These are phyloP conservation scores for Suillus fuscotomentosus DNA, from an alignment of 768 basidiomycete genomes.

Conservation along the genomic window DNA sequence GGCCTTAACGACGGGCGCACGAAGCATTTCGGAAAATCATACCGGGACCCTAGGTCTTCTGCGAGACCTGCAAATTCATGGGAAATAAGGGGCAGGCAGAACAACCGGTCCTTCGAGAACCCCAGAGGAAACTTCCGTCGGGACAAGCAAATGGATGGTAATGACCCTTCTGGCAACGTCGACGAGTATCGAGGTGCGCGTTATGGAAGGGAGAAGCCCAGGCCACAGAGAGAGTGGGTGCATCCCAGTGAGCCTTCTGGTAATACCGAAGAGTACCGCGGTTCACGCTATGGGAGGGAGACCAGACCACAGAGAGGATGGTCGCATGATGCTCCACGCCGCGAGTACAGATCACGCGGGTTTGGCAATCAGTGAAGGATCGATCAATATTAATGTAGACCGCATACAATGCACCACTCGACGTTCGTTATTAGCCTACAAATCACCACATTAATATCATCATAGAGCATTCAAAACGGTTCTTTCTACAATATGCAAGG, in stretches of 20 bases:
- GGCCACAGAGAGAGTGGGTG: neutral
- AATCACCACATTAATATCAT: neutral
- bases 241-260: constrained; percentile 1
- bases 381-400: neutral
- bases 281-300: constrained; percentile 2
- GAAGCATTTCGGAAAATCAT: constrained; percentile 17
- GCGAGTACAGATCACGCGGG: neutral
- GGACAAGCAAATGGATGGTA: neutral
- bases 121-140: neutral
- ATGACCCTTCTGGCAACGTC: neutral
- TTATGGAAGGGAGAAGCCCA: neutral
- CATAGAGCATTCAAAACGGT: neutral
- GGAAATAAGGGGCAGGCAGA: constrained; percentile 5
- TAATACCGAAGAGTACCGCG: neutral
- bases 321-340: neutral
- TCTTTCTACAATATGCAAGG: no score
- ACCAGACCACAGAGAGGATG: neutral
- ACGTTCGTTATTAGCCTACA: constrained; percentile 2
- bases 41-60: neutral
- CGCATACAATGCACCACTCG: constrained; percentile 2
- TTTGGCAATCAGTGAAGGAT: neutral
- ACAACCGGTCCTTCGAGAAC: neutral
- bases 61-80: constrained; percentile 2
- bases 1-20: constrained; percentile 33
- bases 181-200: constrained; percentile 8